These are phyloP conservation scores for Yamadazyma atlantica DNA, from an alignment of 1,139 yeast species.

Conservation along the genomic window DNA sequence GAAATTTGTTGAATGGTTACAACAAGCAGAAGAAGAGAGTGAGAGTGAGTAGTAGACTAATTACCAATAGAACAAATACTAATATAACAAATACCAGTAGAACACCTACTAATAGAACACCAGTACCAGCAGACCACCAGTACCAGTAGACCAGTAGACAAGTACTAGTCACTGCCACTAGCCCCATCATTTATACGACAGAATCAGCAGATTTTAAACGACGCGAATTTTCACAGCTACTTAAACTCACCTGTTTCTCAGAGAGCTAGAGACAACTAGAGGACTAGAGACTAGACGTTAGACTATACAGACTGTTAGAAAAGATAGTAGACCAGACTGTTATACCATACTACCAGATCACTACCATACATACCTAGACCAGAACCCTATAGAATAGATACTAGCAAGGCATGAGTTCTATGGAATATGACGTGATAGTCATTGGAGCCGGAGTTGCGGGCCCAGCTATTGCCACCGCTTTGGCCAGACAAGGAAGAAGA, in stretches of 20 bases:
- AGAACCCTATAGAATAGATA: too few species aligned
- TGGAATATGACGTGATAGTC: slow-evolving; percentile 58
- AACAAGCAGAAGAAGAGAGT: slow-evolving; percentile 83
- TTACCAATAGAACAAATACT: too few species aligned
- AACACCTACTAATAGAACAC: too few species aligned
- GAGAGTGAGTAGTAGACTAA: slow-evolving; percentile 45
- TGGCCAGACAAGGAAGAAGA: slow-evolving; percentile 86
- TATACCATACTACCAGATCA: not conserved
- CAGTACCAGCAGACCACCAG: not conserved
- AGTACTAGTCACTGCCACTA: not conserved
- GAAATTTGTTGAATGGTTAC: slow-evolving; percentile 84
- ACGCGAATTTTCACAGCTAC: not conserved
- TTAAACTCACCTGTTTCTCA: too few species aligned
- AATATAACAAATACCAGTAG: too few species aligned
- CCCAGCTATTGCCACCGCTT: slow-evolving; percentile 85
- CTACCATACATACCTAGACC: not conserved
- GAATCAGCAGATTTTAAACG: slow-evolving; percentile 8
- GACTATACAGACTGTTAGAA: too few species aligned
- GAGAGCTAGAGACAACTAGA: too few species aligned
- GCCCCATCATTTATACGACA: slow-evolving; percentile 7
- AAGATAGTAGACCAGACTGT: too few species aligned
- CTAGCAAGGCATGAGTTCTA: slow-evolving; percentile 1
- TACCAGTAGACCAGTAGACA: too few species aligned
- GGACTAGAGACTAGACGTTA: too few species aligned
- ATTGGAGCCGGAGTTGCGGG: slow-evolving; percentile 98